Percentiles rank a stretch among this genome's conserved stretches.
Evolutionary conservation across 495 filamentous ascomycete species (phyloP).

Genomic region (Annulohypoxylon maeteangense): DNA sequence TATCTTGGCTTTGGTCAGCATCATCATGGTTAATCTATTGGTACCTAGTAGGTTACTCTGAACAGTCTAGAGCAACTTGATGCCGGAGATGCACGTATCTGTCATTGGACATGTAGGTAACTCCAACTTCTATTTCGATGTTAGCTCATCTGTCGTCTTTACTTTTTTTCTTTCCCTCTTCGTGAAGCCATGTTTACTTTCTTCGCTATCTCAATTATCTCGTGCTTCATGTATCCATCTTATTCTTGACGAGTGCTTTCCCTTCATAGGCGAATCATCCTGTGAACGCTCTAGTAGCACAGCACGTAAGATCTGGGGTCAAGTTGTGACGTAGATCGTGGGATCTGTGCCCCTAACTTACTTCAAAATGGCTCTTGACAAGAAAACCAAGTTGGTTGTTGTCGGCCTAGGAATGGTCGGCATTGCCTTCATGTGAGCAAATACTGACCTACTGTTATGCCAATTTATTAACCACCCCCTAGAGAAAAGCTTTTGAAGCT

Average conservation of each 20-base stretch:
- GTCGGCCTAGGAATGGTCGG: constrained; percentile 97
- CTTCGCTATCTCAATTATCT: neutral
- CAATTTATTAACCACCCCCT: constrained; percentile 52
- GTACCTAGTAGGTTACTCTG: constrained; percentile 16
- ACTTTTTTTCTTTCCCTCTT: neutral
- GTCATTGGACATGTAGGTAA: constrained; percentile 10
- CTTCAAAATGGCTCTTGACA: constrained; percentile 48
- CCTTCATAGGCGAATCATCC: neutral
- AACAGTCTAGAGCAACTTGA: constrained; percentile 9
- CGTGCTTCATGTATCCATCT: neutral
- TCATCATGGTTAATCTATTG: constrained; percentile 17
- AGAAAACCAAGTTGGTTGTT: constrained; percentile 79
- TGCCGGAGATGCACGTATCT: constrained; percentile 39
- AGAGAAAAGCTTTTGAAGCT: constrained; percentile 93
- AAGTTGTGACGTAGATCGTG: constrained; percentile 27
- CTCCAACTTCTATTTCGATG: constrained; percentile 9
- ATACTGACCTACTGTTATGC: constrained; percentile 59
- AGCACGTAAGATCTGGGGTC: constrained; percentile 12
- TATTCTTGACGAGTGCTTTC: neutral
- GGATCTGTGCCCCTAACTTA: neutral
- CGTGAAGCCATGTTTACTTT: neutral
- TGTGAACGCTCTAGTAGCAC: constrained; percentile 6
- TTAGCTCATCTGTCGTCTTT: neutral
- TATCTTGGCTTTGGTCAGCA: constrained; percentile 37
- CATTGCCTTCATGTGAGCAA: constrained; percentile 86